Percentiles rank a stretch among this genome's conserved stretches.
Conservation (phyloP, 2,329 filamentous ascomycete genomes). For the Aureobasidium vineae region DNA sequence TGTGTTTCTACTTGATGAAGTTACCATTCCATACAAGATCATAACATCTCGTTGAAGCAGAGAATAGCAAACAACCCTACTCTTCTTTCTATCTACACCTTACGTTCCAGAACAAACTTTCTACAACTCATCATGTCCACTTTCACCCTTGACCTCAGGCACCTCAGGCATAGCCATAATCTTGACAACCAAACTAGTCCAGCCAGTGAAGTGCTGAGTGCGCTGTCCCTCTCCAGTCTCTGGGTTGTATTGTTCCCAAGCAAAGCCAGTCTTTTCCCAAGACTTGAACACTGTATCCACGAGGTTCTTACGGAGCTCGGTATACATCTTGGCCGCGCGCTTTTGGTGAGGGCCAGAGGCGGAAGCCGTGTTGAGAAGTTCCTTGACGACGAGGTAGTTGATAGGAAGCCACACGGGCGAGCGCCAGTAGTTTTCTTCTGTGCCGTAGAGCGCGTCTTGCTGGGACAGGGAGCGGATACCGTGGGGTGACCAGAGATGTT, state of each 20-base stretch:
- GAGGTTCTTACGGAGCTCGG: constrained; percentile 73
- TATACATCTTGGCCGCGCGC: constrained; percentile 72
- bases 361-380: constrained; percentile 68
- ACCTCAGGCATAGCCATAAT: constrained; percentile 92
- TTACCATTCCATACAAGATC: too few species aligned
- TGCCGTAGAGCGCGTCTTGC: constrained; percentile 78
- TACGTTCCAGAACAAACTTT: background rate
- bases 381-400: constrained; percentile 81
- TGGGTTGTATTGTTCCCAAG: constrained; percentile 98
- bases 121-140: constrained; percentile 52
- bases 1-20: too few species aligned
- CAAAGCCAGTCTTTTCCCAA: constrained; percentile 91
- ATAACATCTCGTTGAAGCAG: background rate
- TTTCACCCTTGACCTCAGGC: constrained; percentile 29
- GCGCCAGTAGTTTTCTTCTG: constrained; percentile 95
- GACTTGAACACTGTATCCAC: constrained; percentile 83
- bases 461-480: constrained; percentile 90
- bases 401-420: constrained; percentile 95
- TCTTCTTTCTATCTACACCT: background rate
- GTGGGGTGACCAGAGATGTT: constrained; percentile 84
- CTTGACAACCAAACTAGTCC: constrained; percentile 98
- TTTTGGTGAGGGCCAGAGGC: constrained; percentile 63
- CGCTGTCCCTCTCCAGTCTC: constrained; percentile 91
- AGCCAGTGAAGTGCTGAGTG: constrained; percentile 96
- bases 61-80: background rate